phyloP scores from a whole-genome alignment of 2,329 filamentous ascomycete species.

The Aspergillus sp. region DNA sequence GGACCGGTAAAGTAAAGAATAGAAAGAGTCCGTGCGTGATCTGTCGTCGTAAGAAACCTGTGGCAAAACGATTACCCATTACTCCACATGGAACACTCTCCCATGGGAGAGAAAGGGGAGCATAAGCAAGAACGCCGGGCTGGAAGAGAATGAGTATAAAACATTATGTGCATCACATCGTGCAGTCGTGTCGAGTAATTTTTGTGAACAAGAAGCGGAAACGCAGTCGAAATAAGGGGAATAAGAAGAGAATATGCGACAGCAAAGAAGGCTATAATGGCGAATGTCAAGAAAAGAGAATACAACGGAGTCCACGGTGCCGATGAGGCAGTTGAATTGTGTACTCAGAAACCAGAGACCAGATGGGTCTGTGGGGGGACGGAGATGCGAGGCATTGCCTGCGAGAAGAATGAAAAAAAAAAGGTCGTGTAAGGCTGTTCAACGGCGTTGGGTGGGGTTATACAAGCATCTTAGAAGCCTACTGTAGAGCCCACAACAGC shows the following conservation, averaged over 20 bases:
- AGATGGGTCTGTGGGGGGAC: constrained; percentile 4
- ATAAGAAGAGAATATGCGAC: neutral
- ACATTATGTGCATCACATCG: constrained; percentile 33
- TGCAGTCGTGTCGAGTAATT: constrained; percentile 32
- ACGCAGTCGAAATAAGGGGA: constrained; percentile 13
- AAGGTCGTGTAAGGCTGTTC: neutral
- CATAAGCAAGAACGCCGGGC: constrained; percentile 12
- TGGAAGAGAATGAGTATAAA: constrained; percentile 14
- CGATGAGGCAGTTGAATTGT: constrained; percentile 10
- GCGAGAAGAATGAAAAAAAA: neutral
- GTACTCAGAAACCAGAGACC: constrained; percentile 7
- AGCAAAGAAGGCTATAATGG: constrained; percentile 1
- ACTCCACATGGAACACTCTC: constrained; percentile 6
- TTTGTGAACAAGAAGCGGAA: constrained; percentile 16
- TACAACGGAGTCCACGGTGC: constrained; percentile 4
- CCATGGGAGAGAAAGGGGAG: constrained; percentile 3
- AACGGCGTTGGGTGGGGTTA: neutral
- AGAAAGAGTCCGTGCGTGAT: constrained; percentile 17
- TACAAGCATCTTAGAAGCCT: constrained; percentile 25
- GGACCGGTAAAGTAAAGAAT: constrained; percentile 7
- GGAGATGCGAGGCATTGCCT: constrained; percentile 10
- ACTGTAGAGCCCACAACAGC: constrained; percentile 34
- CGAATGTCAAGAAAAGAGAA: neutral
- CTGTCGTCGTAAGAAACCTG: constrained; percentile 17
- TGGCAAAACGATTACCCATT: constrained; percentile 12